A percentile compares a stretch with the other conserved stretches of the same genome.
phyloP scores from a whole-genome alignment of 768 basidiomycete species.

The Trametes coccinea region DNA sequence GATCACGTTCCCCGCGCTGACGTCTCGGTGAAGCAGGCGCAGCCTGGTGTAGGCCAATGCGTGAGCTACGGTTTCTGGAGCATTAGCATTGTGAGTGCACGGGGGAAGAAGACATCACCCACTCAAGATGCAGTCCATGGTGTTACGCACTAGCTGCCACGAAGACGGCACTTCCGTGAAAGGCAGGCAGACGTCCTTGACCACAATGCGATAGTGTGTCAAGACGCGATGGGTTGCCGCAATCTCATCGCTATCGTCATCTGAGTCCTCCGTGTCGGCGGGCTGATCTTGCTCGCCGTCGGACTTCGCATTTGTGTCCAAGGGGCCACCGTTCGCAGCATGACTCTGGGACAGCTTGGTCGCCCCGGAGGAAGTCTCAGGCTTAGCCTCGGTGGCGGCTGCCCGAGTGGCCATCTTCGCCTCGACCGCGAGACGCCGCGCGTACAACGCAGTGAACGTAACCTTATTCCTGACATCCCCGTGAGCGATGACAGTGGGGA shows the following conservation, averaged over 20 bases:
- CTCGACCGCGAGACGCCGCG: neutral
- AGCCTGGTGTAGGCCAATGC: neutral
- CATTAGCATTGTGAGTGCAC: too few relatives aligned
- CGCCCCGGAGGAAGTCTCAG: neutral
- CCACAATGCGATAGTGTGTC: conserved; percentile 16
- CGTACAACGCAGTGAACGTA: neutral
- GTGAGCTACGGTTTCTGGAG: neutral
- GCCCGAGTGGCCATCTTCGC: too few relatives aligned
- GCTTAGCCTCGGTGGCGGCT: too few relatives aligned
- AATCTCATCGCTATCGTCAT: neutral
- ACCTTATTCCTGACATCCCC: neutral
- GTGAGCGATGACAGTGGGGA: conserved; percentile 8
- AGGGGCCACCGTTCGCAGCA: neutral
- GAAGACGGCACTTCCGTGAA: neutral
- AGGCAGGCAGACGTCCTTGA: conserved; percentile 12
- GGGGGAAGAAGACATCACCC: neutral
- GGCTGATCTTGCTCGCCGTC: neutral
- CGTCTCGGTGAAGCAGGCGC: conserved; percentile 1
- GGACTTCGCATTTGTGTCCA: neutral
- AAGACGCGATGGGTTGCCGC: neutral
- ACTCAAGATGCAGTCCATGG: neutral
- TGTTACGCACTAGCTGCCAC: neutral
- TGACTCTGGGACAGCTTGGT: neutral
- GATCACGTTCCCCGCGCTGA: conserved; percentile 6
- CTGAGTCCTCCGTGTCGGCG: neutral